Evolutionary conservation across 345 rosid genomes (phyloP), one percentile per base, ranked within the genome.

Genomic region (Isatis tinctoria): DNA sequence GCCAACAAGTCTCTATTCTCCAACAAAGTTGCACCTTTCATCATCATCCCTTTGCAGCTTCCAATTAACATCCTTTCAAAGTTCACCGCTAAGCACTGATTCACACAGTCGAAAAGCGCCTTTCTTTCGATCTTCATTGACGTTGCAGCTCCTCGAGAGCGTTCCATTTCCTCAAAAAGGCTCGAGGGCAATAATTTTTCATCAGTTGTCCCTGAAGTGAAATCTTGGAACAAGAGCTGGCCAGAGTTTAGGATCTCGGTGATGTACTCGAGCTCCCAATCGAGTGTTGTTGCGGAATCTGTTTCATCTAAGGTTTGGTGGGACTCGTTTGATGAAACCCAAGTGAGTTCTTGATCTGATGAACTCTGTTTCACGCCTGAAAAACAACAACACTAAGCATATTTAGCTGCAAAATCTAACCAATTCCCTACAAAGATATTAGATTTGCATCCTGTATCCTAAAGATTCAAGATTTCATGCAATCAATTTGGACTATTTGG

Each of bases 241-340:
- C 86, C 62, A 24, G 87, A 82, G 59, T 73, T 78, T 9, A 90
- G 82, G 13, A 92, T 82, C 75, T 84, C 80, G 74, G 77, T 85
- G 58, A 95, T 84, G 76, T 90, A 95, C 51, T 81, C 85, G 8
- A 83, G 69, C 78, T 92, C 94, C 94, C 91, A 85, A 26, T 83
- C 73, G 39, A 39, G n/a, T 27, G 71, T 68, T 60, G 60, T 3
- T 64, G 61, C 30, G 44, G 78, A 61, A 52, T 61, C 66, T 62
- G 69, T 78, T 72, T 70, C 81, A 10, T 75, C 78, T 67, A 74
- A 5, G 5, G 81, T 74, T 62, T 78, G 78, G 13, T 73, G 45
- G 7, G 85, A 80, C 54, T 83, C 65, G 32, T 88, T 88, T 60
- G 97, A 90, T 47, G 96, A 90, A 63, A 64, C 80, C 92, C 37